Evolutionary conservation across 2,329 filamentous ascomycete species (phyloP).

Genomic region (Coleophoma cylindrospora): DNA sequence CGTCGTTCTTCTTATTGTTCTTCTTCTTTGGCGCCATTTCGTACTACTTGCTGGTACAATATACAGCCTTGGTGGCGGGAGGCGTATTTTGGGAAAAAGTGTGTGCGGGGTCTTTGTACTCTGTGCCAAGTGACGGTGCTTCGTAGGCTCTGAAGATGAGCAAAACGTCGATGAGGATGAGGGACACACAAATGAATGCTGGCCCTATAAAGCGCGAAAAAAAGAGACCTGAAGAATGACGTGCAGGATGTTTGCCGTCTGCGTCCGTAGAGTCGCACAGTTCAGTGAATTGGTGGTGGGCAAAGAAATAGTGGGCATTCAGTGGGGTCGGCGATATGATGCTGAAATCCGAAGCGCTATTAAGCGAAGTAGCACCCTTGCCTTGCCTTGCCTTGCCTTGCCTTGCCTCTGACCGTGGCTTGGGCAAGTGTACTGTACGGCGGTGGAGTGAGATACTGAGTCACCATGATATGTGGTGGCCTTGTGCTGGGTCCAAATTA

Average conservation of each 20-base stretch:
- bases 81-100: not conserved
- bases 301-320: not conserved
- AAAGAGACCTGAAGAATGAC: not conserved
- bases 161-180: no score
- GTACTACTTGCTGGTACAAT: constrained; percentile 5
- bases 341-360: not conserved
- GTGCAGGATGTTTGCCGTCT: not conserved
- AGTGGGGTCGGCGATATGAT: not conserved
- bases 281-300: not conserved
- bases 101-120: not conserved
- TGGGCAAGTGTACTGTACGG: no score
- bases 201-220: no score
- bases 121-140: not conserved
- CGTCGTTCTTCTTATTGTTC: constrained; percentile 75
- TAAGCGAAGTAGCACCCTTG: not conserved
- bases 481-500: no score
- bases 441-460: no score
- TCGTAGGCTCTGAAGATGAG: not conserved
- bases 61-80: not conserved
- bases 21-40: constrained; percentile 95
- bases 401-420: not conserved
- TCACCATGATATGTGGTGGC: no score
- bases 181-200: no score
- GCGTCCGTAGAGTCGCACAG: no score
- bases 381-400: not conserved